Evolutionary conservation across 2,329 filamentous ascomycete genomes (phyloP).

Genomic region (Aspergillus sergii): DNA sequence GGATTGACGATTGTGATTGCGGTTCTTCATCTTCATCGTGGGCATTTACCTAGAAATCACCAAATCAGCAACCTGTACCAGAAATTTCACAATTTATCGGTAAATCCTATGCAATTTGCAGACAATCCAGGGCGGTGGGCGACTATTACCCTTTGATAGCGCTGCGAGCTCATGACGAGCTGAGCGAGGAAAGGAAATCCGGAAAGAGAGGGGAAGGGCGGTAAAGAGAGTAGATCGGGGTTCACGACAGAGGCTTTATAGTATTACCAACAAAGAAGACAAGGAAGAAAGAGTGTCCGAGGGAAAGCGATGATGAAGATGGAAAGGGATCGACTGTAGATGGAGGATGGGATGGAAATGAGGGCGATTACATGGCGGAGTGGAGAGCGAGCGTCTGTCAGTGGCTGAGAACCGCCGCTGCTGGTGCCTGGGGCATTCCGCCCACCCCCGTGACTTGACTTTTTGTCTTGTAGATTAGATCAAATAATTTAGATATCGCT

Average conservation of each 20-base stretch:
- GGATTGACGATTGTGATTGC: constrained; percentile 35
- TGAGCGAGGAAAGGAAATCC: constrained; percentile 30
- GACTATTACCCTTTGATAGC: constrained; percentile 50
- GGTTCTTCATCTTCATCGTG: constrained; percentile 46
- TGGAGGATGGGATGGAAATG: constrained; percentile 20
- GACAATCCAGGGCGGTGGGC: neutral
- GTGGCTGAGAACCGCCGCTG: neutral
- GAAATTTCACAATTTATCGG: neutral
- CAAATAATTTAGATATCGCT: constrained; percentile 1
- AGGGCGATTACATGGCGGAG: constrained; percentile 24
- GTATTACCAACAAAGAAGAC: constrained; percentile 16
- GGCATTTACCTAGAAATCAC: constrained; percentile 43
- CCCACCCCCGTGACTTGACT: constrained; percentile 4
- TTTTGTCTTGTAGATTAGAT: neutral
- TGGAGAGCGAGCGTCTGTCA: constrained; percentile 13
- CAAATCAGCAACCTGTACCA: neutral
- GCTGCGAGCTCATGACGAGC: constrained; percentile 53
- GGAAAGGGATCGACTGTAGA: constrained; percentile 19
- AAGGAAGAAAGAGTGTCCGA: constrained; percentile 13
- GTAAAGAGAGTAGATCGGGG: constrained; percentile 13
- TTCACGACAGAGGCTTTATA: neutral
- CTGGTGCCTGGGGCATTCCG: constrained; percentile 7
- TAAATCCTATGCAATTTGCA: neutral
- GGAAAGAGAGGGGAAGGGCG: constrained; percentile 24
- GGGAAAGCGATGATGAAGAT: constrained; percentile 21